Conservation (phyloP, 257 asterid genomes). For the Lycium ferocissimum region DNA sequence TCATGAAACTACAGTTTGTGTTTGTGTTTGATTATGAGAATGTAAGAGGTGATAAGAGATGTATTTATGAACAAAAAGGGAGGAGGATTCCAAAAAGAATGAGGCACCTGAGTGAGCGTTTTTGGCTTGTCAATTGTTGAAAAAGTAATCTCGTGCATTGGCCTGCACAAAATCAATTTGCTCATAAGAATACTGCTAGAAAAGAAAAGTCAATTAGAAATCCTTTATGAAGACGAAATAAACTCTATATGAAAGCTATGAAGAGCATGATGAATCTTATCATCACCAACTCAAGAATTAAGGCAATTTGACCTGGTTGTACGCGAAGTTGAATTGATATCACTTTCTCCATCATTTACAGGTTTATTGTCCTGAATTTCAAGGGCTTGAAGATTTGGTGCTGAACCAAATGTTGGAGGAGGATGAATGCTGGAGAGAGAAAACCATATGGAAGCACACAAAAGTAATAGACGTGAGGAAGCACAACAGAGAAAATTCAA, state of each 20-base stretch:
- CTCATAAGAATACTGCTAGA: conserved; percentile 4
- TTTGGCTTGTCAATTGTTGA: conserved; percentile 60
- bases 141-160: conserved; percentile 62
- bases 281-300: conserved; percentile 9
- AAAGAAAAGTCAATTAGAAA: conserved; percentile 7
- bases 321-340: conserved; percentile 43
- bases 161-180: conserved; percentile 45
- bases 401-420: conserved; percentile 65
- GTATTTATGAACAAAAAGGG: not conserved
- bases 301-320: conserved; percentile 37
- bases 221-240: not conserved
- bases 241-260: not conserved
- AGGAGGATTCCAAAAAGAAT: conserved; percentile 6
- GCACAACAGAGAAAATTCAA: not conserved
- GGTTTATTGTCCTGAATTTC: conserved; percentile 41
- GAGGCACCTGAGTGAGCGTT: conserved; percentile 53
- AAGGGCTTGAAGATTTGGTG: conserved; percentile 55
- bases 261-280: conserved; percentile 10
- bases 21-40: conserved; percentile 20
- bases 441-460: conserved; percentile 13
- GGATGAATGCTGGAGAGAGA: conserved; percentile 46
- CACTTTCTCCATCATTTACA: conserved; percentile 38
- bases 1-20: conserved; percentile 6
- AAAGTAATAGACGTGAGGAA: not conserved
- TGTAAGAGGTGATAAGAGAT: conserved; percentile 14